Base-by-base conservation (phyloP, 2,329 filamentous ascomycete species). In the Xylariaceae sp. region DNA sequence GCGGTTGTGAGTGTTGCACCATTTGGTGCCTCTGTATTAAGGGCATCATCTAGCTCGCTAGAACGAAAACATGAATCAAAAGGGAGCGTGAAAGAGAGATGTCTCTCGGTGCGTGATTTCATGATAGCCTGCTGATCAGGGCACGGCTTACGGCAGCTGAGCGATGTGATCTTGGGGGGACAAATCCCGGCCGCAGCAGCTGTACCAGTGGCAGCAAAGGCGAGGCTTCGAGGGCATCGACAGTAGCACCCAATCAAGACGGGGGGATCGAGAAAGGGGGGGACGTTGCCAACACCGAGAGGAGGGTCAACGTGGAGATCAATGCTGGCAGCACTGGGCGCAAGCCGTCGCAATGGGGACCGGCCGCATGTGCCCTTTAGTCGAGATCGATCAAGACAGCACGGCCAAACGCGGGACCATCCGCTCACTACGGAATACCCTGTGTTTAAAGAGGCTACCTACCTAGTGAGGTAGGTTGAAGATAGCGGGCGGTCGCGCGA, bases 1-100 rank as follows among this genome's bases (percentile, higher is more conserved):
- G 57, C n/a, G 57, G 52, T 39, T 56, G 70, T 51, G 72, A 75
- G 71, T 74, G 72, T 59, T 76, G 78, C 77, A 80, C 78, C 77
- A 75, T 74, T 66, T 72, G 79, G 76, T 79, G 77, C 75, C 76
- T 77, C 70, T 82, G 80, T 60, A 81, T 71, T 63, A 79, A 74
- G 64, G 80, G 78, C 62, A 81, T 74, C 79, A 82, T 82, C 60
- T 66, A 62, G 64, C 56, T 59, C 62, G 57, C 62, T 60, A 60
- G 44, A 57, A 61, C 37, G 30, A 55, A 60, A 57, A 51, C 55
- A 59, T 63, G 62, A 57, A 59, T 59, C 62, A 56, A 53, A 65
- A 69, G 66, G 58, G 65, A 69, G 60, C 59, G 66, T 66, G 49
- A 64, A 62, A 64, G 67, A 73, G 67, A 70, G 58, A 61, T 58